Evolutionary conservation across 1,284 basidiomycete genomes (phyloP).

Genomic region (Phenoliferia sp.): DNA sequence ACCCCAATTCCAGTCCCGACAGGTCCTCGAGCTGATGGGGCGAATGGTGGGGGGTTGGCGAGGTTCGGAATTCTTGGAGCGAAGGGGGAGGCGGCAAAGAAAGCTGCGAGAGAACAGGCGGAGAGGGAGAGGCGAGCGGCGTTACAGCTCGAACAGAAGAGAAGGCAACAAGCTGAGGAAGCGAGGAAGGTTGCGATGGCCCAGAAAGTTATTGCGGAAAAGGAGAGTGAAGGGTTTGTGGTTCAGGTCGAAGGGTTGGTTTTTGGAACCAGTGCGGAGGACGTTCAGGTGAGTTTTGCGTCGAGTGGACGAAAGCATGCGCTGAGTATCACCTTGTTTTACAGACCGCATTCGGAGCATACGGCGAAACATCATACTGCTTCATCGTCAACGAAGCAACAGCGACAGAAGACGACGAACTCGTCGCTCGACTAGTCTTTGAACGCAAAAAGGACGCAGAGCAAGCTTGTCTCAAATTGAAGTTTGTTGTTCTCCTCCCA

Average conservation of each 20-base stretch:
- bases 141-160: not conserved
- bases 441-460: slow-evolving; percentile 17
- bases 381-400: slow-evolving; percentile 20
- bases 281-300: slow-evolving; percentile 24
- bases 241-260: slow-evolving; percentile 32
- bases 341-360: slow-evolving; percentile 31
- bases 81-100: not conserved
- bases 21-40: not conserved
- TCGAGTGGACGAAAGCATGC: not conserved
- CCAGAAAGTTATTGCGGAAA: slow-evolving; percentile 7
- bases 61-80: not conserved
- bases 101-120: not conserved
- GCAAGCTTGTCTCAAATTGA: slow-evolving; percentile 22
- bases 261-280: slow-evolving; percentile 30
- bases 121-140: too few relatives aligned
- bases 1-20: not conserved
- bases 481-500: slow-evolving; percentile 10
- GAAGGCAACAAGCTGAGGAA: not conserved
- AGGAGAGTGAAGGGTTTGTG: slow-evolving; percentile 23
- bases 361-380: slow-evolving; percentile 28
- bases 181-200: not conserved
- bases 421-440: slow-evolving; percentile 28
- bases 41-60: too few relatives aligned
- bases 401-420: slow-evolving; percentile 4
- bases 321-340: not conserved